These are phyloP conservation scores for Nicotiana sylvestris DNA, from an alignment of 257 asterid genomes.

Conservation along the genomic window DNA sequence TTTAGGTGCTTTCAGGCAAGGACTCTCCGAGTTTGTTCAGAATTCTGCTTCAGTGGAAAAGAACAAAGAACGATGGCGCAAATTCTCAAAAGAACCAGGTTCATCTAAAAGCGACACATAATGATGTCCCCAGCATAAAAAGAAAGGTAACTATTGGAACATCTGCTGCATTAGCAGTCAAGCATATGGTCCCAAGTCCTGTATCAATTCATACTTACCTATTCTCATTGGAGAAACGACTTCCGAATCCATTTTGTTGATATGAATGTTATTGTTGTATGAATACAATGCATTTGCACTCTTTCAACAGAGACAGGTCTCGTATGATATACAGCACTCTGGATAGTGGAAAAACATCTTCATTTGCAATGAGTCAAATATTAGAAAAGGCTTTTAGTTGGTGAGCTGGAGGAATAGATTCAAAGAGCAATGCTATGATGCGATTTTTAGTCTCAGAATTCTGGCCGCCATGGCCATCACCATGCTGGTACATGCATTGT, in stretches of 20 bases:
- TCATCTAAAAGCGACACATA: slow-evolving; percentile 20
- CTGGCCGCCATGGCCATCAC: slow-evolving; percentile 52
- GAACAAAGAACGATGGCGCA: slow-evolving; percentile 39
- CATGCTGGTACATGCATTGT: slow-evolving; percentile 44
- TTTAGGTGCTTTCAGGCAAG: slow-evolving; percentile 62
- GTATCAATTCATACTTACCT: background rate
- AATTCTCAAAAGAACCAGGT: slow-evolving; percentile 32
- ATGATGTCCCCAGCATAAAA: background rate
- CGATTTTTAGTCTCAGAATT: slow-evolving; percentile 15
- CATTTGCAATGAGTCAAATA: background rate
- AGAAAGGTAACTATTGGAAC: background rate
- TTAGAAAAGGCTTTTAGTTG: background rate
- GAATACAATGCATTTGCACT: background rate
- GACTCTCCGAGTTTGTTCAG: slow-evolving; percentile 49
- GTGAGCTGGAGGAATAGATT: slow-evolving; percentile 25
- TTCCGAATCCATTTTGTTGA: background rate
- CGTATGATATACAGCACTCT: background rate
- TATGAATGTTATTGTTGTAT: background rate
- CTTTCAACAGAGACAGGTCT: background rate
- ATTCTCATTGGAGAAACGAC: background rate
- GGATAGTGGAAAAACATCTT: background rate
- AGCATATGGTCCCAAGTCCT: background rate
- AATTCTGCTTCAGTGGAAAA: slow-evolving; percentile 30
- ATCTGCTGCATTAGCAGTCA: background rate
- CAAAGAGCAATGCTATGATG: slow-evolving; percentile 24